Evolutionary conservation across 192 early-diverging fungal species (phyloP), one percentile per base, ranked within the genome.

Genomic region (Entomortierella parvispora): DNA sequence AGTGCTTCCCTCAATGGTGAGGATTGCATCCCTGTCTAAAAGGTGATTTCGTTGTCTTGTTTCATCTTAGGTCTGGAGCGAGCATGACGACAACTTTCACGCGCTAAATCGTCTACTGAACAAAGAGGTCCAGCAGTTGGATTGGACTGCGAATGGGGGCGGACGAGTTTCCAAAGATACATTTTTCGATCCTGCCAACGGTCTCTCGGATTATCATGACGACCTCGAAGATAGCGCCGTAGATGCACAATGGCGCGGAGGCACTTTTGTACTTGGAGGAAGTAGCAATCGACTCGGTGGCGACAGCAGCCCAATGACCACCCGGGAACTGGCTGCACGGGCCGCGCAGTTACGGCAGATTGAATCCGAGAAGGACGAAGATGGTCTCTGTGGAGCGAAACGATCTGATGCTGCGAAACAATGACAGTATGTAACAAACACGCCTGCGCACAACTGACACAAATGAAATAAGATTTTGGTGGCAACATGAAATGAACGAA

Each of bases 11-110:
- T n/a, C n/a, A n/a, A n/a, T n/a, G n/a, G n/a, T n/a, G n/a, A n/a
- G n/a, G n/a, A n/a, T n/a, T n/a, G n/a, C n/a, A n/a, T n/a, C n/a
- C n/a, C n/a, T n/a, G n/a, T n/a, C n/a, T n/a, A n/a, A 42, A 2
- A 33, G 20, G 46, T 32, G 34, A 25, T 47, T 12, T 49, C 9
- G 22, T 6, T 9, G 15, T 43, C 6, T 15, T 42, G 3, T 18
- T 37, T 5, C 2, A 4, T 23, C 28, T 54, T 68, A 84, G 83
- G 78, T 86, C 14, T 88, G 85, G 85, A 43, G 61, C 15, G 90
- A 89, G 8, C 93, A 95, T 64, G 90, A 91, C 60, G 85, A 87
- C 6, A 80, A 87, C 31, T 95, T 95, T 63, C 90, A 93, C 65
- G 79, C 78, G 25, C 71, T 95, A 20, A 90, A 93, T 65, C 80